Evolutionary conservation across 2,329 filamentous ascomycete genomes (phyloP).

Genomic region (Phaeosphaeriaceae sp.): DNA sequence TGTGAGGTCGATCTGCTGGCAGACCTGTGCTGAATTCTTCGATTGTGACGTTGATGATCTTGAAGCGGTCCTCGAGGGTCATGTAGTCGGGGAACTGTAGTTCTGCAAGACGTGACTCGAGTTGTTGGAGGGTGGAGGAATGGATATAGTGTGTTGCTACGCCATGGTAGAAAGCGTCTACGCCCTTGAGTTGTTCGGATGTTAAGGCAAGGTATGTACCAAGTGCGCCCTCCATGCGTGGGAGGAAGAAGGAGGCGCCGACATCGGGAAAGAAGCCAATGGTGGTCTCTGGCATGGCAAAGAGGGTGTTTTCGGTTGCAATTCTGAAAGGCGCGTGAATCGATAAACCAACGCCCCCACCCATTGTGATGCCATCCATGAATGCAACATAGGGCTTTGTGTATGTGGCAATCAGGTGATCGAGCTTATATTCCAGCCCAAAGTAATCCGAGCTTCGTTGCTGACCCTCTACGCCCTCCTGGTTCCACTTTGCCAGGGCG

Average conservation of each 20-base stretch:
- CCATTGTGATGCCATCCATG: constrained; percentile 99
- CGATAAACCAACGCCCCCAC: constrained; percentile 91
- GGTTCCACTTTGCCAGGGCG: constrained; percentile 76
- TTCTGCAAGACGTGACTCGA: constrained; percentile 87
- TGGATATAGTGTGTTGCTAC: constrained; percentile 96
- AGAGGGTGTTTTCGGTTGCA: constrained; percentile 92
- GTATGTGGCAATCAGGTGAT: constrained; percentile 95
- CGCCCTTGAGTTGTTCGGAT: constrained; percentile 80
- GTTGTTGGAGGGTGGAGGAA: constrained; percentile 79
- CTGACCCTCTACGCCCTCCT: constrained; percentile 71
- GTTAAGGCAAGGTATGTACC: constrained; percentile 95
- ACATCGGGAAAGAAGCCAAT: constrained; percentile 99
- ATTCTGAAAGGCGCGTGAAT: constrained; percentile 96
- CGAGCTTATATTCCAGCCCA: constrained; percentile 90
- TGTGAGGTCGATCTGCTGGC: constrained; percentile 61
- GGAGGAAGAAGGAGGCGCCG: constrained; percentile 93
- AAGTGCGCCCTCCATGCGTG: constrained; percentile 81
- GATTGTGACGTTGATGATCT: constrained; percentile 82
- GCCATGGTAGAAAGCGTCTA: constrained; percentile 87
- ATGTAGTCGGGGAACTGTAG: constrained; percentile 85
- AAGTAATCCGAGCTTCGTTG: constrained; percentile 84
- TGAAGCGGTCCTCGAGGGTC: constrained; percentile 65
- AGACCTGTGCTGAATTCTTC: constrained; percentile 90
- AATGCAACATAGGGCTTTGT: constrained; percentile 90
- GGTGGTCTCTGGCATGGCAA: constrained; percentile 98